Conservation (phyloP, 2,329 filamentous ascomycete species). For the Clonostachys sp. region DNA sequence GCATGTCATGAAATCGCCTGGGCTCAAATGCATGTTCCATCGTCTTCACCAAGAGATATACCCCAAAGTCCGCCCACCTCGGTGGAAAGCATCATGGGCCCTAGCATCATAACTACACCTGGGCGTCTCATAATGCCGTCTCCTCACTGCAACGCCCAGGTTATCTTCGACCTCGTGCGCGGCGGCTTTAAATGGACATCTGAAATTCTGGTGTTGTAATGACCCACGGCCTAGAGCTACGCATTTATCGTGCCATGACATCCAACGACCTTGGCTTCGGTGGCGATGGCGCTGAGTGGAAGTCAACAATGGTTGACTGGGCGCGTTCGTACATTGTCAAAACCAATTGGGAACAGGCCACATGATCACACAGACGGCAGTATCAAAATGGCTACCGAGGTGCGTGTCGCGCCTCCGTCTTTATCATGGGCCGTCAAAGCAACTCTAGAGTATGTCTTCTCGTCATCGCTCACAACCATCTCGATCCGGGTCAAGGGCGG, state of each 20-base stretch:
- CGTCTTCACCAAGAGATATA: constrained; percentile 1
- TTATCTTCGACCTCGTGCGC: constrained; percentile 37
- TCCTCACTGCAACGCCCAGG: no score
- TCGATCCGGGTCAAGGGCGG: constrained; percentile 38
- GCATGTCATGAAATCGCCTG: constrained; percentile 50
- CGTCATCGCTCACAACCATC: constrained; percentile 29
- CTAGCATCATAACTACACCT: no score
- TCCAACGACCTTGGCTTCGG: constrained; percentile 50
- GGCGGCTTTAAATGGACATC: constrained; percentile 36
- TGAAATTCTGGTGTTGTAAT: constrained; percentile 26
- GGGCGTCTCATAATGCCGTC: no score
- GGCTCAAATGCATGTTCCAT: constrained; percentile 37
- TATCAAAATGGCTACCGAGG: constrained; percentile 40
- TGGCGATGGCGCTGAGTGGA: constrained; percentile 38
- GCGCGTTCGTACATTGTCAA: constrained; percentile 40
- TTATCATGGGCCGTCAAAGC: constrained; percentile 54
- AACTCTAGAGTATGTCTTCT: constrained; percentile 46
- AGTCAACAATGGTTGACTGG: constrained; percentile 39
- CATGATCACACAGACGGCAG: not conserved
- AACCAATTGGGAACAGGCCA: constrained; percentile 29
- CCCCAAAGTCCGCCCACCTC: constrained; percentile 13
- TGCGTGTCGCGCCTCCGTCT: constrained; percentile 52
- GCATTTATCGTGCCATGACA: constrained; percentile 60
- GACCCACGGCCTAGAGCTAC: constrained; percentile 27
- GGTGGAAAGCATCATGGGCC: constrained; percentile 1